Evolutionary conservation across 768 basidiomycete genomes (phyloP).

Genomic region (Leccinum subgranulosum): DNA sequence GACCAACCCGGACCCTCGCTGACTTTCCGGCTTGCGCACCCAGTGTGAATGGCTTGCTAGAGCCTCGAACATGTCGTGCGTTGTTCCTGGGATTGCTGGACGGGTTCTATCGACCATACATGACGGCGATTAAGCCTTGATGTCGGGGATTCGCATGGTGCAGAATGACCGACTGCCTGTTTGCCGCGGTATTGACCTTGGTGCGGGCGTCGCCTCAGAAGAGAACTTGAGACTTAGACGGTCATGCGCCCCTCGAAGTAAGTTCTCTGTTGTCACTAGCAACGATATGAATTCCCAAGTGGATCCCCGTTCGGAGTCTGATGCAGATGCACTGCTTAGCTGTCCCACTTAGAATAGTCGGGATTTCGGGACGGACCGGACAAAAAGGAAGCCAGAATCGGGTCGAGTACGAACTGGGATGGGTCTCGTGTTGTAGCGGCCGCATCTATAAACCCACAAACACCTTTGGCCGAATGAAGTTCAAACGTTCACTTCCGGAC

Average conservation of each 20-base stretch:
- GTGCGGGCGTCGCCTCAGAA: constrained; percentile 6
- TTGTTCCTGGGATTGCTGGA: constrained; percentile 6
- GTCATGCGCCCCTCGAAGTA: constrained; percentile 11
- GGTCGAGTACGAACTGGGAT: constrained; percentile 11
- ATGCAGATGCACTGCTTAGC: constrained; percentile 3
- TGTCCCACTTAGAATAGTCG: neutral
- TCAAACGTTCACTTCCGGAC: constrained; percentile 18
- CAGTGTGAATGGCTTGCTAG: constrained; percentile 1
- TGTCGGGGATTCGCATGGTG: constrained; percentile 25
- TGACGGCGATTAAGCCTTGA: constrained; percentile 21
- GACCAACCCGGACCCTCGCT: constrained; percentile 11
- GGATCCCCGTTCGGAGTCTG: constrained; percentile 19
- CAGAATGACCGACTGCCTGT: constrained; percentile 3
- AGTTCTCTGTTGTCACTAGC: constrained; percentile 23
- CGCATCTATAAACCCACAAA: constrained; percentile 9
- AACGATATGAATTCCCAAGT: constrained; percentile 24
- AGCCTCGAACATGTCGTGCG: constrained; percentile 9
- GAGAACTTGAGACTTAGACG: constrained; percentile 1
- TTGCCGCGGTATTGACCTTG: constrained; percentile 15
- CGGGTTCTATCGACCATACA: constrained; percentile 4
- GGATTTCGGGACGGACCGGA: constrained; percentile 13
- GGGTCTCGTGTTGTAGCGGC: constrained; percentile 17
- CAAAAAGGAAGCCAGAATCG: constrained; percentile 6
- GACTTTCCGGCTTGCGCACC: neutral
- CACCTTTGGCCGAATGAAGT: constrained; percentile 12